These are phyloP conservation scores for Kodamaea kaohsiungensis DNA, from an alignment of 805 yeast species.

Conservation along the genomic window DNA sequence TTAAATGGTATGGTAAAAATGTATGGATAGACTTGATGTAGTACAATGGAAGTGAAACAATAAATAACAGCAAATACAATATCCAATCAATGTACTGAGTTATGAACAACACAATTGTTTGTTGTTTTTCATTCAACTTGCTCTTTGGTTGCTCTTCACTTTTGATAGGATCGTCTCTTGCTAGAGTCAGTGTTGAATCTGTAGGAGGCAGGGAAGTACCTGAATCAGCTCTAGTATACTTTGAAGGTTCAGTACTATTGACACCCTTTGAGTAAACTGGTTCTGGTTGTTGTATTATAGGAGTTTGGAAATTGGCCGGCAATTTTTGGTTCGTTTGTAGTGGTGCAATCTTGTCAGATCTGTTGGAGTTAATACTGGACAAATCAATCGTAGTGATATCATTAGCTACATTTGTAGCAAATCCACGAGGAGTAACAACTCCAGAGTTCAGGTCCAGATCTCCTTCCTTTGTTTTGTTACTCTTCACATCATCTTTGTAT, in stretches of 20 bases:
- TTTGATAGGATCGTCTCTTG: neutral
- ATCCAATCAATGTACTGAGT: constrained; percentile 56
- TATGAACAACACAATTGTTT: constrained; percentile 31
- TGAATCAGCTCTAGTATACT: neutral
- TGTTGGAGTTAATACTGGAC: neutral
- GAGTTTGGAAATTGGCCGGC: neutral
- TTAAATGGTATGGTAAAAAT: constrained; percentile 62
- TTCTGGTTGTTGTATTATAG: constrained; percentile 7
- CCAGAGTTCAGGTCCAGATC: neutral
- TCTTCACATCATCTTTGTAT: constrained; percentile 9
- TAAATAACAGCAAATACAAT: constrained; percentile 46
- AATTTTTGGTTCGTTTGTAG: neutral
- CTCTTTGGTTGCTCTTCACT: constrained; percentile 13
- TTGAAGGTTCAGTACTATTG: neutral
- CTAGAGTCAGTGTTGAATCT: neutral
- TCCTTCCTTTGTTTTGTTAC: constrained; percentile 15
- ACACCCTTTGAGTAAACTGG: constrained; percentile 5
- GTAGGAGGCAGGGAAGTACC: neutral
- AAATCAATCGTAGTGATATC: constrained; percentile 43
- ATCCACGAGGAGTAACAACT: constrained; percentile 12
- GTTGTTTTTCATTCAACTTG: constrained; percentile 20
- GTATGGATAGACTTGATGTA: constrained; percentile 49
- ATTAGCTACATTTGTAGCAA: constrained; percentile 28
- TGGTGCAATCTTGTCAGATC: neutral
- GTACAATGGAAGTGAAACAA: constrained; percentile 62